Evolutionary conservation across 2,329 filamentous ascomycete species (phyloP), one percentile per base, ranked within the genome.

Genomic region (Orbilia brochopaga): DNA sequence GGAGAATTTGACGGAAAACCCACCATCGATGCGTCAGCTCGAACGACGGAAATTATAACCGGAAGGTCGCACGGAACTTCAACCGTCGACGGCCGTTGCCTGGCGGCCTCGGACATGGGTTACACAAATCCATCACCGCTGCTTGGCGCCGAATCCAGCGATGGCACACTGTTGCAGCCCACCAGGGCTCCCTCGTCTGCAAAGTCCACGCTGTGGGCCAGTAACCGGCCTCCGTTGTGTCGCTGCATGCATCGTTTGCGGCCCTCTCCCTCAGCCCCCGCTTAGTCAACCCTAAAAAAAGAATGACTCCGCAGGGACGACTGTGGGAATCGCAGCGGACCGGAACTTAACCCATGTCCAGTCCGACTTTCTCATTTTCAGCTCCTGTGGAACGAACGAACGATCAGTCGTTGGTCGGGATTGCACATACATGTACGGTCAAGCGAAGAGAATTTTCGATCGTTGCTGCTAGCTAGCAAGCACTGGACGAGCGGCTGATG

Each of bases 401-500:
- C 51, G 51, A 19, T 37, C 27, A 8, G 27, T 8, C 27, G 27
- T 32, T 32, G 27, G 27, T 32, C 27, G 8, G 27, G 27, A 32
- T 32, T 32, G 4, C 8, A 32, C 27, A 32, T 32, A 32, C 27
- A 32, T 32, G 27, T 32, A 32, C 4, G 27, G 27, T 32, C 17
- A 23, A 46, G 37, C 52, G 23, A 46, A 32, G 27, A 32, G 27
- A 32, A 3, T 32, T 32, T 32, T 32, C 27, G 8, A 69, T 69
- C 21, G 65, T 58, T 23, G 37, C 44, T 60, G 65, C 65, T 69
- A 69, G n/a, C n/a, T n/a, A n/a, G n/a, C n/a, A n/a, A n/a, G n/a
- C n/a, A n/a, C n/a, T 69, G n/a, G 48, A 56, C 48, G 35, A 54
- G n/a, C 52, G 52, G 65, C 52, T 69, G 65, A 69, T 44, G 65